These are phyloP conservation scores for Fallopia convolvulus DNA, from an alignment of 148 eudicot species.

Conservation along the genomic window DNA sequence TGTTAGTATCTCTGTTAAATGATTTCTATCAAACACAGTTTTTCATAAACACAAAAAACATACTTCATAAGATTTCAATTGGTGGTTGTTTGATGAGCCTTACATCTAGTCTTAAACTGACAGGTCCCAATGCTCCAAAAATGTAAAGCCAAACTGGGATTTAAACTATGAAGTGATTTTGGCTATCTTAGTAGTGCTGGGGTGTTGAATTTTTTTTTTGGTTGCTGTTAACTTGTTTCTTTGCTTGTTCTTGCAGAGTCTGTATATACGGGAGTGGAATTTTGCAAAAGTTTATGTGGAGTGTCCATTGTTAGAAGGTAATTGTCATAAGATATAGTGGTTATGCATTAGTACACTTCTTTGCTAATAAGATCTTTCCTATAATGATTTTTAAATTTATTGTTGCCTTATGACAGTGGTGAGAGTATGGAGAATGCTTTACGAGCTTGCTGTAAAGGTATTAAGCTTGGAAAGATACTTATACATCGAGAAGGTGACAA, in stretches of 20 bases:
- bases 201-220: not conserved
- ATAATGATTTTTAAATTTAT: not conserved
- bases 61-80: not conserved
- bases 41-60: not conserved
- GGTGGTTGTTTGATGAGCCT: not conserved
- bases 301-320: constrained; percentile 92
- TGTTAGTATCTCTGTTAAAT: too few relatives aligned
- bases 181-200: not conserved
- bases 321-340: not conserved
- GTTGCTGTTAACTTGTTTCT: not conserved
- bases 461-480: constrained; percentile 90
- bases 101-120: not conserved
- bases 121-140: not conserved
- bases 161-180: not conserved
- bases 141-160: not conserved
- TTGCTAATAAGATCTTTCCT: not conserved
- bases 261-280: constrained; percentile 94
- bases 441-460: constrained; percentile 96
- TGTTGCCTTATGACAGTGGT: constrained; percentile 21
- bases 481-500: constrained; percentile 94
- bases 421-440: constrained; percentile 33
- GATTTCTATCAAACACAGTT: not conserved
- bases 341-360: not conserved
- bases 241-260: constrained; percentile 43
- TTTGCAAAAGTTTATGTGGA: constrained; percentile 90